These are phyloP conservation scores for Eucalyptus melliodora DNA, from an alignment of 345 rosid genomes.

Conservation along the genomic window DNA sequence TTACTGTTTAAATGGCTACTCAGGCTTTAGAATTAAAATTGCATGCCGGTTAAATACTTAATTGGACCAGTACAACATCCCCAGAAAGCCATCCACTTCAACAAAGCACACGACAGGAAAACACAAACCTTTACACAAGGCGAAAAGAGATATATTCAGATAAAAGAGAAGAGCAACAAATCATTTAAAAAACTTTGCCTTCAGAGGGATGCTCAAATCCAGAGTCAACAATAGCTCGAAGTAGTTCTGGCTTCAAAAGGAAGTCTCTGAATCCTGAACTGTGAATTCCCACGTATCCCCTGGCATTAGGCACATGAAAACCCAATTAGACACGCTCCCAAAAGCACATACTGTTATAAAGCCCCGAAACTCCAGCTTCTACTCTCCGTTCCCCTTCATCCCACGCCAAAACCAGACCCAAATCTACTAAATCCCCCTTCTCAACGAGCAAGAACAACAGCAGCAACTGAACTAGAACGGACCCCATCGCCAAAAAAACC, in stretches of 20 bases:
- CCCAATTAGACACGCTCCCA: not conserved
- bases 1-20: not conserved
- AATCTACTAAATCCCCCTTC: not conserved
- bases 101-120: not conserved
- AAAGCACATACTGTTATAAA: not conserved
- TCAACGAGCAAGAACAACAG: not conserved
- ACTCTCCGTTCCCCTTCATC: not conserved
- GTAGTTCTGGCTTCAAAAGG: slow-evolving; percentile 97
- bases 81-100: not conserved
- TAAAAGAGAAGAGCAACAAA: not conserved
- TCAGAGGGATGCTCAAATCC: slow-evolving; percentile 99
- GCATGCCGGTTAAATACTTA: not conserved
- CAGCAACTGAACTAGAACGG: not conserved
- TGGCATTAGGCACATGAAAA: not conserved
- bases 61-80: not conserved
- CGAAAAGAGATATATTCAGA: not conserved
- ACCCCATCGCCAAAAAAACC: too few relatives aligned
- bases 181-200: slow-evolving; percentile 31
- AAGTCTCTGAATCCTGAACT: slow-evolving; percentile 99
- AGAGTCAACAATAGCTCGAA: slow-evolving; percentile 92
- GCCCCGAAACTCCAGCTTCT: not conserved
- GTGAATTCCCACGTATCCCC: slow-evolving; percentile 98
- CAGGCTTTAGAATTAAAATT: not conserved
- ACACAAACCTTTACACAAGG: not conserved
- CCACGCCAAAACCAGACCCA: not conserved